phyloP scores from a whole-genome alignment of 495 filamentous ascomycete species.

The Penicillium alfredii region DNA sequence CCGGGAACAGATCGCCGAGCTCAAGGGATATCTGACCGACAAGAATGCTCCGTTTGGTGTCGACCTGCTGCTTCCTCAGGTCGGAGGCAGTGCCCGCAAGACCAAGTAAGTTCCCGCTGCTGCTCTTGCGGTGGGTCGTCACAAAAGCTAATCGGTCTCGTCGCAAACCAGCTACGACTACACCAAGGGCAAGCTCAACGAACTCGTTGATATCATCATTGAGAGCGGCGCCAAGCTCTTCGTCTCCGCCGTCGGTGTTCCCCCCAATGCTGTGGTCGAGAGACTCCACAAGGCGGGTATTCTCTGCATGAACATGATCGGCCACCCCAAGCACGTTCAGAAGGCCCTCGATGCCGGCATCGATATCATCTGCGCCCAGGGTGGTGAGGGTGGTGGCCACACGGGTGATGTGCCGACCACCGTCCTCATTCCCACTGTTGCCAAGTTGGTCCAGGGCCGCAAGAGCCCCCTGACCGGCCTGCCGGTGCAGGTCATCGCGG shows the following conservation, averaged over 20 bases:
- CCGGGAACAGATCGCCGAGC: conserved; percentile 84
- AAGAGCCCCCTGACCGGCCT: conserved; percentile 82
- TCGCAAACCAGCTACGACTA: conserved; percentile 96
- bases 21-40: conserved; percentile 83
- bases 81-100: conserved; percentile 88
- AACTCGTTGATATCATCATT: conserved; percentile 88
- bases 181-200: conserved; percentile 95
- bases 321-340: conserved; percentile 95
- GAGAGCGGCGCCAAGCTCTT: conserved; percentile 85
- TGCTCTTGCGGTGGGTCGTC: no score
- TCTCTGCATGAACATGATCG: conserved; percentile 99
- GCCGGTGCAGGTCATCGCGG: conserved; percentile 85
- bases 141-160: no score
- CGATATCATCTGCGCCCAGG: conserved; percentile 91
- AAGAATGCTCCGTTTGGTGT: conserved; percentile 99
- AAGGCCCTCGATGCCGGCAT: conserved; percentile 86
- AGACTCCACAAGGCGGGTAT: conserved; percentile 80
- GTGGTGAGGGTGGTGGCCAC: conserved; percentile 87
- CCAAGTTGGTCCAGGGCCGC: conserved; percentile 69
- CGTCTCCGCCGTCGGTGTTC: conserved; percentile 93
- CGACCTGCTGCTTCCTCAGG: conserved; percentile 88
- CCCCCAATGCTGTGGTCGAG: conserved; percentile 82
- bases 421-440: conserved; percentile 84
- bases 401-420: conserved; percentile 87
- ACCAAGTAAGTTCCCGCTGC: conserved; percentile 90